phyloP scores from a whole-genome alignment of 805 yeast species.

The Kuraishia hungarica region DNA sequence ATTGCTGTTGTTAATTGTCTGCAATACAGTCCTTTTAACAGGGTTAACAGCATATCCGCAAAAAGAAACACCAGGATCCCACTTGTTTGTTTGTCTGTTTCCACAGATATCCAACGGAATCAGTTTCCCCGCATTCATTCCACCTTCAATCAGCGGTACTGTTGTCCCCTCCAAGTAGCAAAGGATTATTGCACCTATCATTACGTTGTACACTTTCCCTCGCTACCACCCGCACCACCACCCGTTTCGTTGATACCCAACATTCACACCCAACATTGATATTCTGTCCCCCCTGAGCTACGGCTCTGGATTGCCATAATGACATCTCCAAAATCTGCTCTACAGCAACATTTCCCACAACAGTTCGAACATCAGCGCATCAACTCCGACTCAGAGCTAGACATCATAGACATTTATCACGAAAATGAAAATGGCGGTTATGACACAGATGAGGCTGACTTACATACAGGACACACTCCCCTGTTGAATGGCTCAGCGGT shows the following conservation, averaged over 20 bases:
- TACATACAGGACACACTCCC: neutral
- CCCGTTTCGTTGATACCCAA: no score
- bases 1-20: neutral
- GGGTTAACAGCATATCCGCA: no score
- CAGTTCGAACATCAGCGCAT: neutral
- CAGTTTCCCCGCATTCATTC: neutral
- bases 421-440: neutral
- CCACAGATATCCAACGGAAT: no score
- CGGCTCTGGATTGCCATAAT: neutral
- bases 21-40: no score
- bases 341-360: neutral
- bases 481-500: neutral
- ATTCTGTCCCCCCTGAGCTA: neutral
- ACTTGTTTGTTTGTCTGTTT: no score
- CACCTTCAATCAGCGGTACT: neutral
- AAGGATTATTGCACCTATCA: neutral
- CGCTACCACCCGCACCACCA: no score
- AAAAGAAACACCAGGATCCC: no score
- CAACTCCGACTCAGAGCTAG: neutral
- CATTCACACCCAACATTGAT: no score
- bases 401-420: neutral
- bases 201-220: no score
- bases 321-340: neutral
- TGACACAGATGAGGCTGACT: neutral
- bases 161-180: neutral